Evolutionary conservation across 2,329 filamentous ascomycete genomes (phyloP).

Genomic region (Xylariaceae sp.): DNA sequence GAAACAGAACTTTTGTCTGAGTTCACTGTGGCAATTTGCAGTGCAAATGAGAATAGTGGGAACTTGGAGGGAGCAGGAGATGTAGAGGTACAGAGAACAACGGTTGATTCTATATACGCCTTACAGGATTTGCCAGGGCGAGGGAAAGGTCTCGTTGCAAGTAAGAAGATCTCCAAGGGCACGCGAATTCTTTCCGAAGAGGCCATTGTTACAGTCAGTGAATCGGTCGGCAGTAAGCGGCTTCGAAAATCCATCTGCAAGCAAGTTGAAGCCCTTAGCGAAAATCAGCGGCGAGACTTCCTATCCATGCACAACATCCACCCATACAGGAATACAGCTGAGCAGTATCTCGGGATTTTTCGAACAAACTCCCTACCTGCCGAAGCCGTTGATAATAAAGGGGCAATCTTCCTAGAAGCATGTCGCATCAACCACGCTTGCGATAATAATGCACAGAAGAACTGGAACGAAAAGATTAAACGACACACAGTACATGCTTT

Average conservation of each 20-base stretch:
- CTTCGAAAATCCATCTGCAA: neutral
- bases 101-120: no score
- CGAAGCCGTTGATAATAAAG: neutral
- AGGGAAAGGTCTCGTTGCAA: constrained; percentile 17
- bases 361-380: constrained; percentile 12
- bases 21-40: neutral
- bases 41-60: neutral
- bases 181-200: constrained; percentile 15
- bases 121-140: constrained; percentile 4
- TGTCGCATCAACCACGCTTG: constrained; percentile 18
- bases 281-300: neutral
- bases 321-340: neutral
- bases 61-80: neutral
- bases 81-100: no score
- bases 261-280: constrained; percentile 6
- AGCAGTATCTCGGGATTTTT: constrained; percentile 7
- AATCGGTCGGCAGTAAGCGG: neutral
- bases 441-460: constrained; percentile 13
- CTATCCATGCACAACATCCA: constrained; percentile 20
- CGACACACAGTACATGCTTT: constrained; percentile 14
- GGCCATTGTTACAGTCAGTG: neutral
- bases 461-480: constrained; percentile 13
- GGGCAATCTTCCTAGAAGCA: constrained; percentile 18
- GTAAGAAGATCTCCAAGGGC: constrained; percentile 1
- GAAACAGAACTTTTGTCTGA: constrained; percentile 5